phyloP scores from a whole-genome alignment of 2,329 filamentous ascomycete genomes.

The Botryosphaeria dothidea region DNA sequence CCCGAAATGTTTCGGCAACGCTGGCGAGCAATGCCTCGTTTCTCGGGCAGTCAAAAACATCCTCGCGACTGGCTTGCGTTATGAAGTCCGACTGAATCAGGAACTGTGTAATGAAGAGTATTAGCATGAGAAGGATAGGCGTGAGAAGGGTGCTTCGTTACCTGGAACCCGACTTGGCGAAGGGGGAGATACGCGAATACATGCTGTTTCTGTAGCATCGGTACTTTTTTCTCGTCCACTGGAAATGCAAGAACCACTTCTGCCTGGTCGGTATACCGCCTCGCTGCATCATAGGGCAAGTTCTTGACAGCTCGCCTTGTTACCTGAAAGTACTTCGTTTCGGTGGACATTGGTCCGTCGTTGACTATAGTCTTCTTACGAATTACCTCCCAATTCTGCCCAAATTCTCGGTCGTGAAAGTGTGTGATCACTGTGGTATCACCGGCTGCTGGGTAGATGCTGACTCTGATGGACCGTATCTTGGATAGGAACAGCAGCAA shows the following conservation, averaged over 20 bases:
- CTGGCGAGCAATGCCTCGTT: not conserved
- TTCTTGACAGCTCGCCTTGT: not conserved
- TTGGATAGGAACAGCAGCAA: slow-evolving; percentile 12
- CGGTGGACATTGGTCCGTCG: not conserved
- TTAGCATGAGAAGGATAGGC: not conserved
- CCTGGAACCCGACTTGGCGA: slow-evolving; percentile 45
- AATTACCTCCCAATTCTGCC: not conserved
- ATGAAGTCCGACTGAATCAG: not conserved
- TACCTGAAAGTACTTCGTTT: not conserved
- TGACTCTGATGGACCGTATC: not conserved
- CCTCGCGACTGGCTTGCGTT: not conserved
- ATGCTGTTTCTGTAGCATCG: slow-evolving; percentile 43
- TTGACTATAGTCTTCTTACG: not conserved
- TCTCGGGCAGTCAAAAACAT: not conserved
- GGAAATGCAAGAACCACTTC: slow-evolving; percentile 52
- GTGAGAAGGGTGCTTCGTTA: slow-evolving; percentile 20
- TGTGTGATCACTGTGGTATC: not conserved
- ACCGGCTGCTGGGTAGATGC: not conserved
- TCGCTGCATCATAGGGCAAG: not conserved
- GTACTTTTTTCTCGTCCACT: slow-evolving; percentile 30
- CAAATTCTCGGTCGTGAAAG: not conserved
- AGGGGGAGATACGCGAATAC: slow-evolving; percentile 52
- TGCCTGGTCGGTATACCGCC: slow-evolving; percentile 20
- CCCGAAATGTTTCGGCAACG: not conserved
- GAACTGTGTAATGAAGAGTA: not conserved